These are phyloP conservation scores for Trypanosoma theileri DNA, from an alignment of 208 protist species.

Conservation along the genomic window DNA sequence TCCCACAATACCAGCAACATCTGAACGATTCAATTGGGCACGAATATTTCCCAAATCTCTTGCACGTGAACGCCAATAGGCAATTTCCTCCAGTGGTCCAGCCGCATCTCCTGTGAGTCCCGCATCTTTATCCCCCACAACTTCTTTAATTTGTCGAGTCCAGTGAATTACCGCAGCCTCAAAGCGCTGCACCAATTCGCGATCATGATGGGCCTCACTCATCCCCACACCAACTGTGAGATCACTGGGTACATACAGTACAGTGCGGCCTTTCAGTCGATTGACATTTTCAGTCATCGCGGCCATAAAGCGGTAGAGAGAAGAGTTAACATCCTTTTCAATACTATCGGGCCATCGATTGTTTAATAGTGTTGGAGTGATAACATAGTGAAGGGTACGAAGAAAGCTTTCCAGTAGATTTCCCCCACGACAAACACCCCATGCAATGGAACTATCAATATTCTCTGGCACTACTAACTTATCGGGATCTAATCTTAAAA, in stretches of 20 bases:
- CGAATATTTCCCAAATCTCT: constrained; percentile 94
- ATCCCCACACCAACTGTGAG: constrained; percentile 42
- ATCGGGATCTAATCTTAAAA: constrained; percentile 76
- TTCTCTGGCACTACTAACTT: constrained; percentile 85
- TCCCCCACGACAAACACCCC: constrained; percentile 62
- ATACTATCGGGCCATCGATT: constrained; percentile 95
- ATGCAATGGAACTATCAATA: constrained; percentile 82
- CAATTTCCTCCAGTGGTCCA: constrained; percentile 95
- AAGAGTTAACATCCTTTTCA: constrained; percentile 93
- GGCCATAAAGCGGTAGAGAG: constrained; percentile 98
- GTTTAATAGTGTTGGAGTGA: constrained; percentile 81
- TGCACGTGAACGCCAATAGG: constrained; percentile 94
- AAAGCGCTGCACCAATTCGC: constrained; percentile 96
- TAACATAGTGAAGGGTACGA: constrained; percentile 74
- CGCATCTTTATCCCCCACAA: constrained; percentile 90
- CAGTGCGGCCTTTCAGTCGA: constrained; percentile 92
- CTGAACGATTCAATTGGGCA: constrained; percentile 90
- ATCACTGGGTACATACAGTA: constrained; percentile 98
- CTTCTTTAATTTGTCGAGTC: constrained; percentile 98
- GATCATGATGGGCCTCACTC: constrained; percentile 77
- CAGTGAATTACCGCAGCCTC: constrained; percentile 98
- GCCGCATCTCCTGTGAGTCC: constrained; percentile 52
- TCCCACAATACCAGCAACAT: constrained; percentile 91
- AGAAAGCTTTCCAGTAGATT: constrained; percentile 89
- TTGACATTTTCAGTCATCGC: constrained; percentile 95